These are phyloP conservation scores for Akanthomyces uredinophilus DNA, from an alignment of 2,329 filamentous ascomycete species.

Conservation along the genomic window DNA sequence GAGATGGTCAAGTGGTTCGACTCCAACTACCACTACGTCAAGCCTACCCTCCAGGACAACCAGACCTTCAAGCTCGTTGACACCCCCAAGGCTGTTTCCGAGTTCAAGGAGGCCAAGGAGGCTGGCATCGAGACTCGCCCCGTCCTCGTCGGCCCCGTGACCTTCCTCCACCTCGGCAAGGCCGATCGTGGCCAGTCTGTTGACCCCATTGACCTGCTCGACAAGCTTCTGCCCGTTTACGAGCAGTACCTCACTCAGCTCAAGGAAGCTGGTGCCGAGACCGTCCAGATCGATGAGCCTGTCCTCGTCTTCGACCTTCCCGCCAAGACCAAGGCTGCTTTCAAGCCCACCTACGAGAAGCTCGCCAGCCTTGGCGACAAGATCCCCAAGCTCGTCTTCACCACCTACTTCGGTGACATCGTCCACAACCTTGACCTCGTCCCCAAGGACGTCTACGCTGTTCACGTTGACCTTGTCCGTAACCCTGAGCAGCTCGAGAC, in stretches of 20 bases:
- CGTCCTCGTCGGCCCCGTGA: constrained; percentile 91
- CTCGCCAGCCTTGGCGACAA: constrained; percentile 69
- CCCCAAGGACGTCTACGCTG: constrained; percentile 70
- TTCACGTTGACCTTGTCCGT: constrained; percentile 95
- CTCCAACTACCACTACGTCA: constrained; percentile 99
- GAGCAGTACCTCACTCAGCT: constrained; percentile 87
- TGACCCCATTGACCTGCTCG: constrained; percentile 87
- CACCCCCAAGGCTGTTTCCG: constrained; percentile 86
- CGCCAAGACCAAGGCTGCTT: constrained; percentile 86
- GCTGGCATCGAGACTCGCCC: constrained; percentile 89
- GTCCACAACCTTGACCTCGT: constrained; percentile 97
- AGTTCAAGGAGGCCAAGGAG: constrained; percentile 98
- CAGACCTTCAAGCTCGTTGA: constrained; percentile 87
- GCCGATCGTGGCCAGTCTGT: constrained; percentile 92
- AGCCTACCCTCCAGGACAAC: constrained; percentile 95
- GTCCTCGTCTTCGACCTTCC: constrained; percentile 92
- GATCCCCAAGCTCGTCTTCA: constrained; percentile 82
- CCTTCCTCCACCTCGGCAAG: constrained; percentile 97
- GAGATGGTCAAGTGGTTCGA: constrained; percentile 99
- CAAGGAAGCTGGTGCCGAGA: constrained; percentile 92
- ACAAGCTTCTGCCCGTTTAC: constrained; percentile 92
- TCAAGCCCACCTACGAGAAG: constrained; percentile 97
- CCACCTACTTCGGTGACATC: constrained; percentile 99
- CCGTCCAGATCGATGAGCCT: constrained; percentile 97
- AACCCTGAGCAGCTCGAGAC: constrained; percentile 95